phyloP scores from a whole-genome alignment of 139 green algal species.

The Chlorella ohadii region DNA sequence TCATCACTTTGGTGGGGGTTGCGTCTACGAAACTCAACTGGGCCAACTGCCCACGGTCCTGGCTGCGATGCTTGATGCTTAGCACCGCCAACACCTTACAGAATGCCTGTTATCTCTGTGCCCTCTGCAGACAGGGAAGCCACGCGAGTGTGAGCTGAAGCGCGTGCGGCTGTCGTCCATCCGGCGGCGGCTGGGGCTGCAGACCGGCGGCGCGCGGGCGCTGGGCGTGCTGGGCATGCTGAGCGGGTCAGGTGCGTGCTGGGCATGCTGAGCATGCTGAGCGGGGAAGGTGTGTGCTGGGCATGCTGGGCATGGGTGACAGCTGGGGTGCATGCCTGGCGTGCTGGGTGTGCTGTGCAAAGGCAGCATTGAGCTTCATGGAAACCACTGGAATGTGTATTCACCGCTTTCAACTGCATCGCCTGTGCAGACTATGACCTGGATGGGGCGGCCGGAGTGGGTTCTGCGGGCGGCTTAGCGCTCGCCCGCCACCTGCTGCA shows the following conservation, averaged over 20 bases:
- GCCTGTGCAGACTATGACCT: slow-evolving; percentile 47
- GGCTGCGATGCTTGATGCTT: no score
- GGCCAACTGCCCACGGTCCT: no score
- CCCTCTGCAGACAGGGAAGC: slow-evolving; percentile 30
- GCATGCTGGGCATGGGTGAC: slow-evolving; percentile 38
- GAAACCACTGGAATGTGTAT: no score
- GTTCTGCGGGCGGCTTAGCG: slow-evolving; percentile 5
- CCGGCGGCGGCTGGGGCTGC: slow-evolving; percentile 38
- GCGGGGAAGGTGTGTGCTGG: background rate
- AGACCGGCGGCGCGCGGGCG: slow-evolving; percentile 21
- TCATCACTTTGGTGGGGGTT: no score
- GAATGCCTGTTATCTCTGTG: no score
- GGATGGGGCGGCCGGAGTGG: slow-evolving; percentile 43
- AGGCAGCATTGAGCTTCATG: no score
- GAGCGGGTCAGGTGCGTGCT: slow-evolving; percentile 25
- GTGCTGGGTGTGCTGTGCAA: no score
- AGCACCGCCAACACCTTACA: no score
- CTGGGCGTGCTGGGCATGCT: slow-evolving; percentile 45
- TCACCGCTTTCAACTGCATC: no score
- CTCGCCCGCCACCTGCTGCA: slow-evolving; percentile 40
- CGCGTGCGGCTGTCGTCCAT: slow-evolving; percentile 18
- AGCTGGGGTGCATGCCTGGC: slow-evolving; percentile 8
- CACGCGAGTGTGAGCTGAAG: slow-evolving; percentile 26
- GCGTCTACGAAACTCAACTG: no score
- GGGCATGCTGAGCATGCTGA: background rate